Evolutionary conservation across 129 eudicot species (phyloP).

Genomic region (Flaveria brownii): DNA sequence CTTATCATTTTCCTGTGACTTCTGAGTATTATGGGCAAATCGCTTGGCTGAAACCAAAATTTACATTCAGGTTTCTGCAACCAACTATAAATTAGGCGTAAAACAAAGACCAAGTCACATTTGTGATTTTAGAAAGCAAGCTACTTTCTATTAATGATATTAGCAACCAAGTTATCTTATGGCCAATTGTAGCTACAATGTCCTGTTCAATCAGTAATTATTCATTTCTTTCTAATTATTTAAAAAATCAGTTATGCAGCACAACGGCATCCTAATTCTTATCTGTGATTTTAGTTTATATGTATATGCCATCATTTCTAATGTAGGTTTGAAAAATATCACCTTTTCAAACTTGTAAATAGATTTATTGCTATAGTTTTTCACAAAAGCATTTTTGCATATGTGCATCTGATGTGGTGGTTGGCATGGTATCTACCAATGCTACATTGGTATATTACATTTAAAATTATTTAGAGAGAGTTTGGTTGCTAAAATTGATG

Average conservation of each 20-base stretch:
- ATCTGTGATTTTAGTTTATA: not conserved
- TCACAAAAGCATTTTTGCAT: conserved; percentile 9
- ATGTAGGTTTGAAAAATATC: not conserved
- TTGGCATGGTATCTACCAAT: not conserved
- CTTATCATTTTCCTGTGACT: not conserved
- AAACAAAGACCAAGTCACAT: not conserved
- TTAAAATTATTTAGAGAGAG: not conserved
- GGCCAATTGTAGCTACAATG: not conserved
- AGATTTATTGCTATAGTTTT: not conserved
- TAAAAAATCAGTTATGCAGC: not conserved
- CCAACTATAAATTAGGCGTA: not conserved
- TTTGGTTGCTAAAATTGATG: not conserved
- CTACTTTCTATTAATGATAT: not conserved
- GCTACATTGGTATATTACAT: not conserved
- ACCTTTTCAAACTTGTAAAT: not conserved
- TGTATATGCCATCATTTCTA: not conserved
- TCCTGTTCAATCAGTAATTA: not conserved
- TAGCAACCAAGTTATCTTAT: not conserved
- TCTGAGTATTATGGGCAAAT: conserved; percentile 1
- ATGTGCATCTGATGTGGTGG: not conserved
- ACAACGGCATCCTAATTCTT: not conserved
- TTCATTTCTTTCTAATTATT: not conserved
- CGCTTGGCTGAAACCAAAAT: not conserved
- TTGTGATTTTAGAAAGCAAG: conserved; percentile 2
- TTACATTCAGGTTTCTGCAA: not conserved